Base-by-base conservation (phyloP, 208 protist species). In the Acanthamoeba castellanii region DNA sequence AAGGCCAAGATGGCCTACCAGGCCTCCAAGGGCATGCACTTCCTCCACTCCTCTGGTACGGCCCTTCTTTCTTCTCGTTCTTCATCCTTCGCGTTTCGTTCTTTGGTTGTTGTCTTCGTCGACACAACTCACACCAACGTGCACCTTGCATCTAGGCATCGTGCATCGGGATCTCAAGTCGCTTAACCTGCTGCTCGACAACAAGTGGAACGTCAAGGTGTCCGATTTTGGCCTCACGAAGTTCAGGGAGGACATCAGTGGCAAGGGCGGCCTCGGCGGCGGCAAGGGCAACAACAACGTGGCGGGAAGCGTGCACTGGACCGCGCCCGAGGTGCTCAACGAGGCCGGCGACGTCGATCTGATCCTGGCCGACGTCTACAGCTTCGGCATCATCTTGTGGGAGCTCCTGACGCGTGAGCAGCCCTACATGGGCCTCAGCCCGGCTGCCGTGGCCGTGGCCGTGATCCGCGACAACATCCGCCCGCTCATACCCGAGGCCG, bases 121-220 rank as follows among this genome's bases (percentile, higher is more conserved):
- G n/a, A n/a, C n/a, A n/a, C n/a, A n/a, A n/a, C n/a, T n/a, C n/a
- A n/a, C n/a, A n/a, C n/a, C n/a, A n/a, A n/a, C n/a, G n/a, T n/a
- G n/a, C n/a, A n/a, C n/a, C n/a, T n/a, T n/a, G n/a, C n/a, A n/a
- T n/a, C n/a, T n/a, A 11, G 47, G 57, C 57, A 64, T 64, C 57
- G 57, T 64, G 20, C 57, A 64, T 5, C 6, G 42, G 14, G 42
- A 50, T 16, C 18, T 89, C 13, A 89, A 89, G 82, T 64, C 45
- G 32, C 37, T 89, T 8, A 89, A 89, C 82, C 25, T 89, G 82
- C 82, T 89, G 27, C 82, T 89, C 37, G 82, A 89, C 37, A 25
- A 61, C n/a, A 61, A 89, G 37, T 89, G 82, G 82, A 89, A 89
- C 37, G 16, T 64, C 50, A 89, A 89, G 50, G 82, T 89, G 11